Base-by-base conservation (phyloP, 495 filamentous ascomycete species). In the Schizothecium vesticola region DNA sequence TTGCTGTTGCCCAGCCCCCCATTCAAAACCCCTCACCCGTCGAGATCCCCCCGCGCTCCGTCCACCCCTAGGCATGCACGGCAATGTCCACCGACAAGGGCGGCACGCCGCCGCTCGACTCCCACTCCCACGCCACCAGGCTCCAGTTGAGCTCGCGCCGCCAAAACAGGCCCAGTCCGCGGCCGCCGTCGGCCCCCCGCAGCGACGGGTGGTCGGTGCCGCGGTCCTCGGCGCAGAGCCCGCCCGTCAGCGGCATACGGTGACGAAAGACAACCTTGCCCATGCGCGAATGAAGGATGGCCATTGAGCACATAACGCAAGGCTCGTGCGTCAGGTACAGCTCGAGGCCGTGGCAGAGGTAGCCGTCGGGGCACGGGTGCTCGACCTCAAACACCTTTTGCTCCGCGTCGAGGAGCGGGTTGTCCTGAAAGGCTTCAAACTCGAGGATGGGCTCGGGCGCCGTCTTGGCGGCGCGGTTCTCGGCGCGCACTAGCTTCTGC, bases 261-360 rank as follows among this genome's bases (percentile, higher is more conserved):
- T 86, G 79, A 24, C 86, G 86, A 79, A 96, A 97, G n/a, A 96
- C 85, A 2, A 94, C 88, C 21, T 87, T 85, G 5, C 89, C 86
- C 82, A 98, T 95, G 28, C 95, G 86, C 0, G 93, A 97, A 69
- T 98, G 93, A 22, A 98, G 82, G 43, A 97, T 86, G 2, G 92
- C 96, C 94, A 98, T 98, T 10, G 90, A 91, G 79, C 95, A 99
- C 87, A 96, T 96, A 31, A 95, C 83, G 72, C 95, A 99, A 3
- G 95, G 95, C 77, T 99, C 95, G 75, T 97, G 94, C 1, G 93
- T 94, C 33, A 94, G 77, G 77, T 97, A 97, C 31, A 99, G 84
- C 71, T 97, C 93, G 2, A 98, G 86, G 61, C 91, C 90, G 64
- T 93, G 90, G 78, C 94, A 98, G 33, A 99, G 88, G 77, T 99